Evolutionary conservation across 1,284 basidiomycete species (phyloP).

Genomic region (Malassezia nana): DNA sequence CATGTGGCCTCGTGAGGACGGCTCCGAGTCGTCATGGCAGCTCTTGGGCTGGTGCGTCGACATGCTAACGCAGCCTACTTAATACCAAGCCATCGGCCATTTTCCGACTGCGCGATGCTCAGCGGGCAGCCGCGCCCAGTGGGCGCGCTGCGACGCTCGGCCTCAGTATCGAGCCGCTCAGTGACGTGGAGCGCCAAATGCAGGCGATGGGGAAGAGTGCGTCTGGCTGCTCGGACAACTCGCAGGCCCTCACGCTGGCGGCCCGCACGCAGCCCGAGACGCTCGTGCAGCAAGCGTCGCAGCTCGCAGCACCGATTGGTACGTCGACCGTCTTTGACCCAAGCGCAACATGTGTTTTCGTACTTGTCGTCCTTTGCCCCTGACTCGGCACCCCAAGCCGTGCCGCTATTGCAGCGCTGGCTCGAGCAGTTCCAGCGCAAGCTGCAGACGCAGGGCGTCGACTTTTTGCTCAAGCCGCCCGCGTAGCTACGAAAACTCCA

Average conservation of each 20-base stretch:
- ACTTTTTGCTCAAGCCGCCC: slow-evolving; percentile 25
- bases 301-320: slow-evolving; percentile 37
- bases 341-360: slow-evolving; percentile 36
- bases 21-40: slow-evolving; percentile 24
- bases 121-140: slow-evolving; percentile 1
- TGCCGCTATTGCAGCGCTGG: slow-evolving; percentile 43
- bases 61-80: slow-evolving; percentile 19
- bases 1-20: slow-evolving; percentile 23
- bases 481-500: slow-evolving; percentile 11
- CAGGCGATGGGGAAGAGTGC: slow-evolving; percentile 7
- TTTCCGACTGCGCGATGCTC: slow-evolving; percentile 26
- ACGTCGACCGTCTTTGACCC: slow-evolving; percentile 9
- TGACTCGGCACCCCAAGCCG: slow-evolving; percentile 43
- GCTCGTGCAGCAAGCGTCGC: slow-evolving; percentile 16
- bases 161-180: slow-evolving; percentile 37
- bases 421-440: slow-evolving; percentile 45
- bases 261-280: not conserved
- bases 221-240: not conserved
- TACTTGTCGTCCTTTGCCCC: slow-evolving; percentile 44
- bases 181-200: slow-evolving; percentile 33
- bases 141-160: slow-evolving; percentile 30
- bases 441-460: slow-evolving; percentile 32
- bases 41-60: slow-evolving; percentile 32
- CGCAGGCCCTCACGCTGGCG: slow-evolving; percentile 3
- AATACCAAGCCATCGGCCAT: slow-evolving; percentile 46